Percentiles rank a stretch among this genome's conserved stretches.
phyloP scores from a whole-genome alignment of 305 asterid genomes.

The Rubia balearica region DNA sequence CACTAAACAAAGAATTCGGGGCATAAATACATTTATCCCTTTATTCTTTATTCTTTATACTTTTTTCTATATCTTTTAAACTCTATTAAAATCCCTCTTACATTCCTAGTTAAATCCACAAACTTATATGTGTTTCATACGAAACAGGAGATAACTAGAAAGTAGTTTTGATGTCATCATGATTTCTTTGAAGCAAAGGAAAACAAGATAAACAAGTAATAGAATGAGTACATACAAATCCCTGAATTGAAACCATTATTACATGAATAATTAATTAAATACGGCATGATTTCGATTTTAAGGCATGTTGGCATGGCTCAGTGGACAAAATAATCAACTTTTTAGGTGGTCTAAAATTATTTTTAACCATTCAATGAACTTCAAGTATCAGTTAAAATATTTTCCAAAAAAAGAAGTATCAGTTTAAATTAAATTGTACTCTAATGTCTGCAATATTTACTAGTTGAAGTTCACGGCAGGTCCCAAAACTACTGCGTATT shows the following conservation, averaged over 20 bases:
- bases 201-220: neutral
- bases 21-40: no score
- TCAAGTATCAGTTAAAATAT: neutral
- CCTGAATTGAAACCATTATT: neutral
- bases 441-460: neutral
- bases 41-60: no score
- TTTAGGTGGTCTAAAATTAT: neutral
- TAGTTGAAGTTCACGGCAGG: neutral
- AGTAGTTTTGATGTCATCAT: neutral
- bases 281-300: neutral
- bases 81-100: neutral
- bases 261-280: neutral
- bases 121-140: neutral
- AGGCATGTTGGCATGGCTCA: constrained; percentile 6
- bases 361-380: neutral
- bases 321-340: constrained; percentile 2
- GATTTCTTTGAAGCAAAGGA: constrained; percentile 2
- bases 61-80: no score
- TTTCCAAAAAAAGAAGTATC: no score
- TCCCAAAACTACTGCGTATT: neutral
- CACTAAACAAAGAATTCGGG: no score
- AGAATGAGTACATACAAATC: neutral
- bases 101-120: neutral
- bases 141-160: neutral
- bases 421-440: neutral